Evolutionary conservation across 371 early-diverging fungal species (phyloP).

Genomic region (Actinomucor elegans): DNA sequence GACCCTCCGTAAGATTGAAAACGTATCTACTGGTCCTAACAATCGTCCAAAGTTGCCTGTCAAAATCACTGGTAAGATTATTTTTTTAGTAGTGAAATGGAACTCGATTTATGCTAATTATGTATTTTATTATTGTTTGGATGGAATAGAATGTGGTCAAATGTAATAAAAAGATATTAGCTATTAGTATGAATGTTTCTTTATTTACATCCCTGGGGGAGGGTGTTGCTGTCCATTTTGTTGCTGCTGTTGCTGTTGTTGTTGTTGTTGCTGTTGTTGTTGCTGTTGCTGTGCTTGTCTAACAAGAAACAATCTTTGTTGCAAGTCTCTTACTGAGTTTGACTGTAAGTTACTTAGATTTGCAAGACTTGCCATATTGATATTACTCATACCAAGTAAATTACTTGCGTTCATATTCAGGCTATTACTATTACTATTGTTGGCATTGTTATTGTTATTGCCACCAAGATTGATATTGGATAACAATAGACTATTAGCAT

Average conservation of each 20-base stretch:
- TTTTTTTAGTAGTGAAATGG: not conserved
- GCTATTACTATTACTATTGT: too few species aligned
- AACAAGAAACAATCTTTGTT: slow-evolving; percentile 27
- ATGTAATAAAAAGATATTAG: slow-evolving; percentile 13
- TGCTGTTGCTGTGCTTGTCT: slow-evolving; percentile 45
- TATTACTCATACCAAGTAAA: slow-evolving; percentile 25
- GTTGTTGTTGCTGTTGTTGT: slow-evolving; percentile 42
- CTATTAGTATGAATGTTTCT: not conserved
- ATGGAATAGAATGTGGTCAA: slow-evolving; percentile 29
- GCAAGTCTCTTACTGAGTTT: slow-evolving; percentile 33
- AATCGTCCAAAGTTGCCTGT: slow-evolving; percentile 90
- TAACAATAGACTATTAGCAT: slow-evolving; percentile 39
- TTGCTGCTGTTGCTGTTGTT: slow-evolving; percentile 47
- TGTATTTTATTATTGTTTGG: not conserved
- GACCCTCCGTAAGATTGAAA: slow-evolving; percentile 89
- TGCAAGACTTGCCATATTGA: slow-evolving; percentile 21
- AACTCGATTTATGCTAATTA: not conserved
- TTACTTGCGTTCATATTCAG: slow-evolving; percentile 18
- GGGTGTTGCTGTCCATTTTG: slow-evolving; percentile 25
- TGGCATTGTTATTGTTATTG: slow-evolving; percentile 14
- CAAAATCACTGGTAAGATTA: slow-evolving; percentile 71
- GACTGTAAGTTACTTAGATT: slow-evolving; percentile 29
- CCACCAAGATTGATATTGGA: slow-evolving; percentile 43
- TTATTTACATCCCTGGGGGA: slow-evolving; percentile 20
- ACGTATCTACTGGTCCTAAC: slow-evolving; percentile 87